Base-by-base conservation (phyloP, 2,329 filamentous ascomycete species). In the Spiromastix sp. region DNA sequence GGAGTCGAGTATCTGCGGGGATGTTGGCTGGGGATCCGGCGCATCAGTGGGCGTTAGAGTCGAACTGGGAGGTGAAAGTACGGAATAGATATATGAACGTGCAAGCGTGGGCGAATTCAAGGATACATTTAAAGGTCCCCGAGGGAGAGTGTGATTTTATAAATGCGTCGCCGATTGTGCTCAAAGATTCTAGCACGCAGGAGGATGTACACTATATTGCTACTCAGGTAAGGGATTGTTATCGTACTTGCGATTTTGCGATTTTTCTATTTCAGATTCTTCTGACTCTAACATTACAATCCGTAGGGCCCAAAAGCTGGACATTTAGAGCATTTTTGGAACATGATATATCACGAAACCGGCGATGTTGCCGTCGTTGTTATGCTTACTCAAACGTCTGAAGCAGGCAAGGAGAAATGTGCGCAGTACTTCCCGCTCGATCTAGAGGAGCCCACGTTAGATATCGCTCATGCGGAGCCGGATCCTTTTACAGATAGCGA, bases 61-160 rank as follows among this genome's bases (percentile, higher is more conserved):
- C 60, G 18, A 68, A 70, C 16, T 64, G 72, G 6, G 68, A 74
- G 31, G 64, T 75, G 43, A 68, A 67, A 40, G 56, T 61, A 22
- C 72, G 89, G 46, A 93, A 96, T 59, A 79, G 91, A 37, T 98
- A 96, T 61, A 58, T 70, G 36, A 94, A 96, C 53, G 85, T 98
- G 43, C 81, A 87, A 54, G 85, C 87, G 0, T 98, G 84, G 77
- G 79, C 81, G 42, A 78, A 83, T 54, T 93, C 93, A 52, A 78
- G 91, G 24, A 71, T 98, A 37, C 80, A 76, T 55, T 72, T 98
- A 12, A 71, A 73, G 25, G 89, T 95, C 2, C 79, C 84, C 2
- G 71, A 81, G 11, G 80, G 74, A 24, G 66, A 76, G 42, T 71
- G 79, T 41, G 79, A 87, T 59, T 91, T 87, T 55, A 82, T 89